Conservation (phyloP, 1,139 yeast genomes). For the Debaryomycetaceae sp. region DNA sequence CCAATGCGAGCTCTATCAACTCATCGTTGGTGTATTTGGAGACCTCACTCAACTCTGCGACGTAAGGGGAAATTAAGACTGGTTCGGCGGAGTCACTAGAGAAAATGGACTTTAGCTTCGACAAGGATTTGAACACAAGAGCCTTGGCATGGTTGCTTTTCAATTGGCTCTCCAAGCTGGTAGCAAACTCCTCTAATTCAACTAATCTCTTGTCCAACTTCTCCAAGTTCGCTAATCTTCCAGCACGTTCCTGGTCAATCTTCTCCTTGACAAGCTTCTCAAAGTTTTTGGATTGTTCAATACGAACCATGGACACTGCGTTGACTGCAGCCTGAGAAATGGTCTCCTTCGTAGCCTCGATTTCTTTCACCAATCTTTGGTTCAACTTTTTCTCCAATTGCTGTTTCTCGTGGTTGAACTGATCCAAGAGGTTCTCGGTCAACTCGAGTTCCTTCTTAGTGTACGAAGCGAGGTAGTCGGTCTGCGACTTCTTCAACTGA, state of each 20-base stretch:
- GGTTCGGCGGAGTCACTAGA: conserved; percentile 24
- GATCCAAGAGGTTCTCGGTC: conserved; percentile 47
- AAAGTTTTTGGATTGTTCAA: conserved; percentile 71
- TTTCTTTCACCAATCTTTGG: conserved; percentile 58
- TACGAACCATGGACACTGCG: conserved; percentile 66
- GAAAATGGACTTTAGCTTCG: conserved; percentile 51
- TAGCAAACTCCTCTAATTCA: conserved; percentile 57
- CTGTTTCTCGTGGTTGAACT: conserved; percentile 52
- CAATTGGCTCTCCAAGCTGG: conserved; percentile 56
- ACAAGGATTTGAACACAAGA: conserved; percentile 54
- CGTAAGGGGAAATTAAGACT: conserved; percentile 38
- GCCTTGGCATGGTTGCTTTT: conserved; percentile 54
- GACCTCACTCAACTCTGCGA: conserved; percentile 44
- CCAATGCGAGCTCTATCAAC: conserved; percentile 33
- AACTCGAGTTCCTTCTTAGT: conserved; percentile 53
- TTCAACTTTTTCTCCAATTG: conserved; percentile 64
- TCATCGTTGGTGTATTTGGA: conserved; percentile 44
- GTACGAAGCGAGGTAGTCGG: conserved; percentile 55
- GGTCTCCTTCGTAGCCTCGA: conserved; percentile 67
- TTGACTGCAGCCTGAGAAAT: conserved; percentile 74
- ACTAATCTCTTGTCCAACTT: conserved; percentile 57
- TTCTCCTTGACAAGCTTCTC: conserved; percentile 59
- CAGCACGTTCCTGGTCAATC: conserved; percentile 78
- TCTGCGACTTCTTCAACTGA: conserved; percentile 39
- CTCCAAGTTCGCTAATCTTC: conserved; percentile 69